Percentiles rank a stretch among this genome's conserved stretches.
These are phyloP conservation scores for Panicum hallii DNA, from an alignment of 202 grass and related monocot species.

Conservation along the genomic window DNA sequence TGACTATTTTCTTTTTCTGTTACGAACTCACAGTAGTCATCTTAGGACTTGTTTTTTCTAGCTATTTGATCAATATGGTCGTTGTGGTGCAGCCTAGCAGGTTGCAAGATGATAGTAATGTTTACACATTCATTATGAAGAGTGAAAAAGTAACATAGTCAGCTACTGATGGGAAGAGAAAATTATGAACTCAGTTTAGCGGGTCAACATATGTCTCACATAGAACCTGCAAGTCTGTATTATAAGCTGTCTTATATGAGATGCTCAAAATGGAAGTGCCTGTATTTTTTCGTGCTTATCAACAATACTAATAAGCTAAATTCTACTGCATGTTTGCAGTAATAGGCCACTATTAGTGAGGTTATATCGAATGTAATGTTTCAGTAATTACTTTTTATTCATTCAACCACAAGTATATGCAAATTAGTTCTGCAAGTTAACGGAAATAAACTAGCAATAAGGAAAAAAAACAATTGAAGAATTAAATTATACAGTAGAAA, in stretches of 20 bases:
- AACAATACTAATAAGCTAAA: slow-evolving; percentile 17
- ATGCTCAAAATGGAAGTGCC: background rate
- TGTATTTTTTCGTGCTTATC: slow-evolving; percentile 19
- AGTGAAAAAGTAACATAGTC: background rate
- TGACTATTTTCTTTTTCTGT: slow-evolving; percentile 25
- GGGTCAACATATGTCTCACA: background rate
- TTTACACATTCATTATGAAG: background rate
- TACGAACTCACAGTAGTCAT: background rate
- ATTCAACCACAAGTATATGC: slow-evolving; percentile 15
- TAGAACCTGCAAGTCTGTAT: background rate
- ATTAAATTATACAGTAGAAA: background rate
- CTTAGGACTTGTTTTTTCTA: slow-evolving; percentile 13
- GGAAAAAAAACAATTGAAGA: background rate
- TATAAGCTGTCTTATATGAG: background rate
- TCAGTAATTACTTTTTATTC: background rate
- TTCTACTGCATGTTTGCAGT: slow-evolving; percentile 7
- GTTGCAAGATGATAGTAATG: background rate
- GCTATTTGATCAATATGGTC: slow-evolving; percentile 35
- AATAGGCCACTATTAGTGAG: background rate
- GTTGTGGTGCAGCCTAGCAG: slow-evolving; percentile 13
- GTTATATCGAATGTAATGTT: background rate
- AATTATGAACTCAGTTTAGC: background rate
- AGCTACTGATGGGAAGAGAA: background rate
- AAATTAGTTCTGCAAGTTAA: slow-evolving; percentile 3
- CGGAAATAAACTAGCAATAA: background rate